Percentiles rank a stretch among this genome's conserved stretches.
phyloP scores from a whole-genome alignment of 2,329 filamentous ascomycete genomes.

The Fusarium falciforme region DNA sequence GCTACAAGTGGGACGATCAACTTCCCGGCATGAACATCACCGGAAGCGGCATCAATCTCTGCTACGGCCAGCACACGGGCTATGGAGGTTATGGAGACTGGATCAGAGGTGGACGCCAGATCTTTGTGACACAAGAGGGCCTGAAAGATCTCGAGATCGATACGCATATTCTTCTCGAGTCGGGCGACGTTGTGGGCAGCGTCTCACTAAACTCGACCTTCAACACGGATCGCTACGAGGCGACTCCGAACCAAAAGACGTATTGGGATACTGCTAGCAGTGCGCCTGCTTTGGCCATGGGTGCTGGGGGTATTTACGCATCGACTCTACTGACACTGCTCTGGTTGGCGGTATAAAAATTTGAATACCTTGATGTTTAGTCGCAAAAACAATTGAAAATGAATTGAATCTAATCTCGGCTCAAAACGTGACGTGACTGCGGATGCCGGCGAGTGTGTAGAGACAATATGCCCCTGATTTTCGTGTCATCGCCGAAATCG shows the following conservation, averaged over 20 bases:
- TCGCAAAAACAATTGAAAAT: background rate
- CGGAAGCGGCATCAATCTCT: conserved; percentile 60
- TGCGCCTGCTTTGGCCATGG: background rate
- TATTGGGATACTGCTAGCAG: background rate
- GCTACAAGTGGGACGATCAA: conserved; percentile 59
- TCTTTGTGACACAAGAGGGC: conserved; percentile 58
- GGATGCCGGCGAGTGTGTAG: background rate
- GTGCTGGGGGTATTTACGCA: background rate
- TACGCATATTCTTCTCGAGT: conserved; percentile 72
- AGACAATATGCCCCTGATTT: too few species aligned
- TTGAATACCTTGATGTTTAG: background rate
- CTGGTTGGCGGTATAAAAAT: background rate
- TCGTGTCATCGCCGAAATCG: too few species aligned
- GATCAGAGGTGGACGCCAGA: conserved; percentile 69
- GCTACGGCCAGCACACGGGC: conserved; percentile 74
- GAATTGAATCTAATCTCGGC: background rate
- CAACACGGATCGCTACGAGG: conserved; percentile 65
- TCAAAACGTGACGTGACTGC: background rate
- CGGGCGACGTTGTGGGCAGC: conserved; percentile 60
- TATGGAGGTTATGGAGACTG: conserved; percentile 77
- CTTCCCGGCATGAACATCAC: conserved; percentile 48
- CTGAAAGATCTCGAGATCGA: conserved; percentile 58
- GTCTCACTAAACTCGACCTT: conserved; percentile 71
- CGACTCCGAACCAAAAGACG: conserved; percentile 53
- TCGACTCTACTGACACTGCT: background rate